These are phyloP conservation scores for Hyaloscypha bicolor DNA, from an alignment of 495 filamentous ascomycete genomes.

Conservation along the genomic window DNA sequence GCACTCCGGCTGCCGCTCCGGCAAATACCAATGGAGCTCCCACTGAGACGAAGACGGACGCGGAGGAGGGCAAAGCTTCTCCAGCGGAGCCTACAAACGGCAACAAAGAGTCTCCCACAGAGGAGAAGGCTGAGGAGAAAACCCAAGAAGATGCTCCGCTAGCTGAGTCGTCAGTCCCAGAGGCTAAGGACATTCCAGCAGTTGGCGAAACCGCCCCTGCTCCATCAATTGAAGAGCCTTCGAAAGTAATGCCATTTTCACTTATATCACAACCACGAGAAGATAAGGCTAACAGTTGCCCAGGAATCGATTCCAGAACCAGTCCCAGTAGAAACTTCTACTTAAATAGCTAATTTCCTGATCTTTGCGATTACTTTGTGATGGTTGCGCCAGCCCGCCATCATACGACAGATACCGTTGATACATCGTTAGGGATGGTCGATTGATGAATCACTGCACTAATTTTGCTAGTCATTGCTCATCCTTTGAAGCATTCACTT, in stretches of 20 bases:
- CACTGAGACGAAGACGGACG: constrained; percentile 49
- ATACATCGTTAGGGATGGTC: constrained; percentile 18
- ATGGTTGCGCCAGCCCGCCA: background rate
- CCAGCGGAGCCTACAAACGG: constrained; percentile 37
- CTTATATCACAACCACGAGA: background rate
- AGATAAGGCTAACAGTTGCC: background rate
- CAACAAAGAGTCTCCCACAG: constrained; percentile 33
- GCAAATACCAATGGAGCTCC: constrained; percentile 32
- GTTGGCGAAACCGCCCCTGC: constrained; percentile 16
- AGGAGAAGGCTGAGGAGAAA: constrained; percentile 41
- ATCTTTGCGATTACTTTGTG: background rate
- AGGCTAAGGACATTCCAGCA: constrained; percentile 34
- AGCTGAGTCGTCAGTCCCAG: constrained; percentile 38
- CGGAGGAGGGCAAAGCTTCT: constrained; percentile 40
- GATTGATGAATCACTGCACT: constrained; percentile 26
- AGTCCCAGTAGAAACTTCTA: constrained; percentile 31
- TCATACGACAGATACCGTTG: constrained; percentile 9
- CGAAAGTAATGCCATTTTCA: constrained; percentile 13
- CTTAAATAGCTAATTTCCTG: constrained; percentile 12
- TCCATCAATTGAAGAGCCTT: constrained; percentile 14
- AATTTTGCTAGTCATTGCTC: constrained; percentile 17
- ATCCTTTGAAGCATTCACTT: constrained; percentile 14
- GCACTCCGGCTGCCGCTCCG: constrained; percentile 42
- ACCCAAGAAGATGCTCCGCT: constrained; percentile 40
- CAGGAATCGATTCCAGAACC: constrained; percentile 20